A percentile compares a stretch with the other conserved stretches of the same genome.
These are phyloP conservation scores for Metschnikowia peoriensis DNA, from an alignment of 805 yeast genomes.

Conservation along the genomic window DNA sequence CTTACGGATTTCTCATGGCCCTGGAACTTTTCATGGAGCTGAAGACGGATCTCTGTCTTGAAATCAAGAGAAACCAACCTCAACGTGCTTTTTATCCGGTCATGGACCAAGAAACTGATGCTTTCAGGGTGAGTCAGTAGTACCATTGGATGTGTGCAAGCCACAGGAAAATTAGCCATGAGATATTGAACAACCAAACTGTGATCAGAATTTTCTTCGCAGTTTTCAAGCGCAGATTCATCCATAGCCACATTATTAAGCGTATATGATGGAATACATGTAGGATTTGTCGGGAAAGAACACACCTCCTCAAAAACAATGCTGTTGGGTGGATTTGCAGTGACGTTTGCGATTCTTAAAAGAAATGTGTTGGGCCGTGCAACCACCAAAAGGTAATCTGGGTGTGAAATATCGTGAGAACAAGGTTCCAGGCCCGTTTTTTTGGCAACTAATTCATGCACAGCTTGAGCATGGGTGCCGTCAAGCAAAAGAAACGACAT, in stretches of 20 bases:
- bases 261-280: conserved; percentile 13
- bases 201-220: background rate
- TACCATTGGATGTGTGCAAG: background rate
- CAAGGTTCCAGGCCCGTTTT: too few relatives aligned
- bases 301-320: conserved; percentile 41
- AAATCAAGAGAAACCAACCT: conserved; percentile 25
- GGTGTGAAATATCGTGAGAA: background rate
- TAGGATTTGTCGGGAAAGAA: conserved; percentile 7
- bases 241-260: background rate
- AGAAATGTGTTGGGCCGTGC: conserved; percentile 37
- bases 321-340: conserved; percentile 54
- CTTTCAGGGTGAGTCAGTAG: background rate
- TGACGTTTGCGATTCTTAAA: conserved; percentile 50
- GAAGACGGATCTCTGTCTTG: conserved; percentile 6
- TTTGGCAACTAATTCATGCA: background rate
- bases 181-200: background rate
- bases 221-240: background rate
- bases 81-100: conserved; percentile 35
- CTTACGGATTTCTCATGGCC: conserved; percentile 86
- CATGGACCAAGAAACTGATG: conserved; percentile 32
- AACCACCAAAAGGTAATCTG: conserved; percentile 38
- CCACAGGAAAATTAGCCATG: conserved; percentile 3
- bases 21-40: conserved; percentile 53
- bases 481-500: conserved; percentile 7
- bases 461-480: background rate